Base-by-base conservation (phyloP, 768 basidiomycete genomes). In the Russula sp. region DNA sequence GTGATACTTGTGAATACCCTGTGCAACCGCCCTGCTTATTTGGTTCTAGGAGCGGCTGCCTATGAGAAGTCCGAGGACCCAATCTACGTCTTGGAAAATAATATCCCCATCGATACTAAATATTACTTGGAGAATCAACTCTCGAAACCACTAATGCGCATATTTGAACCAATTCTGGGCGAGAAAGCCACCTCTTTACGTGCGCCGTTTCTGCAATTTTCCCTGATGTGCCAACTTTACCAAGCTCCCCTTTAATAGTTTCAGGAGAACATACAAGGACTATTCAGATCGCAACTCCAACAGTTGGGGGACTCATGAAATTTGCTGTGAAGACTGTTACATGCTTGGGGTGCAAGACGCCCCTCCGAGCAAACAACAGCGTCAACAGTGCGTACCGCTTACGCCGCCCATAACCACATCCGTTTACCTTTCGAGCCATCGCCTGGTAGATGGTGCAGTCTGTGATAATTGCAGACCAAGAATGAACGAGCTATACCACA, bases 41-140 rank as follows among this genome's bases (percentile, higher is more conserved):
- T 32, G 8, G 32, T n/a, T 48, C 53, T 55, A 92, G 91, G 93
- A 69, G 96, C 97, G 13, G 94, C 94, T 16, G 97, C 96, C 16
- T 99, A 97, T 68, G 96, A 98, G 72, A 98, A 98, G 74, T 98
- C 96, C 0, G 97, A 99, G 72, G 97, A 98, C 69, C 97, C 97
- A 0, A 80, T 99, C 57, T 98, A 92, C 70, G 97, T 98, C 16
- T 82, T 99, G 22, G 97, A 99, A 74, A 94, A 99, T 74, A 99
- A 94, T 73, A 84, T 99, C 48, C 97, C 97, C 0, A 95, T 99
- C 65, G 97, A 99, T 71, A 98, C 97, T 6, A 88, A 91, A 71
- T 98, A 99, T 74, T 99, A 98, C 72, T 84, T 99, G 53, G 96
- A 99, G 62, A 98, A 98, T 70, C 97, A 99, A 72, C 83, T 99